Evolutionary conservation across 371 early-diverging fungal genomes (phyloP), one percentile per base, ranked within the genome.

Genomic region (Choanephora cucurbitarum): DNA sequence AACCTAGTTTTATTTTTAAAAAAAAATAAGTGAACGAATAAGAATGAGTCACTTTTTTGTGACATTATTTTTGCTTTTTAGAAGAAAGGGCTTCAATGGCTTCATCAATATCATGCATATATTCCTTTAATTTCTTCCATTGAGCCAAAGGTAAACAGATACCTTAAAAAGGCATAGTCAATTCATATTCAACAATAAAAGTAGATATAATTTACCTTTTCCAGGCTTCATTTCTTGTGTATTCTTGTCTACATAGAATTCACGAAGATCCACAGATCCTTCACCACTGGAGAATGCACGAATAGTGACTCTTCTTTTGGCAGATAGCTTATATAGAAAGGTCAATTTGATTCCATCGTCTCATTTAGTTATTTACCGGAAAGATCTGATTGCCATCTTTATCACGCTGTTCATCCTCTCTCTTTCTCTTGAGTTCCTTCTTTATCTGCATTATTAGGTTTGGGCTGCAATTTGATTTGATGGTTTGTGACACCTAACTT

Each of bases 111-210:
- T 63, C 57, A 5, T 60, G 58, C 10, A 70, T 19, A 9, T 63
- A 43, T 1, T 60, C 64, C 23, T 44, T 47, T 15, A 70, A 44
- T n/a, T 52, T 59, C 13, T 45, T 57, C 59, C 62, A 70, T 57
- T 70, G 70, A 42, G 48, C 55, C 13, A 62, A 13, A 0, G 70
- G 67, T 10, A 70, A 47, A 21, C 60, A 60, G 8, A 70, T 62
- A 39, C 69, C 68, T 45, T n/a, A n/a, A n/a, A n/a, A n/a, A n/a
- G n/a, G n/a, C n/a, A n/a, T n/a, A n/a, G n/a, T n/a, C n/a, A n/a
- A n/a, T n/a, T n/a, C n/a, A n/a, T n/a, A n/a, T n/a, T n/a, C n/a
- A n/a, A n/a, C n/a, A n/a, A n/a, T n/a, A n/a, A n/a, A n/a, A n/a
- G n/a, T n/a, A n/a, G n/a, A n/a, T n/a, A n/a, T n/a, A n/a, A n/a